Base-by-base conservation (phyloP, 1,284 basidiomycete genomes). In the Fomitiporia mediterranea region DNA sequence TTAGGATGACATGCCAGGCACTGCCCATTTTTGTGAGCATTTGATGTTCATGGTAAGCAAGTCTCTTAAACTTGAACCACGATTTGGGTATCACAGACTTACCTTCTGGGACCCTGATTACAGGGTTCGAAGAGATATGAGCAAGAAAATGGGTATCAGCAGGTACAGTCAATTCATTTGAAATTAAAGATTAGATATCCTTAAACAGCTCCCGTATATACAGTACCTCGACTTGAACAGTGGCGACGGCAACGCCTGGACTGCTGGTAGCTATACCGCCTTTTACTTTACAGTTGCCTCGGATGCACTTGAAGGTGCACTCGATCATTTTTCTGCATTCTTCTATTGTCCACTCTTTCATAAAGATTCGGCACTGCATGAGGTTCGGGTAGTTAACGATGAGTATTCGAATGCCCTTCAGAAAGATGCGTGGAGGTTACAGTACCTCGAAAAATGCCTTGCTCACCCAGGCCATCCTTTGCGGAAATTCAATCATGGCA, bases 331-430 rank as follows among this genome's bases (percentile, higher is more conserved):
- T 70, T 80, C 94, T 0, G 88, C 86, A 2, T 99, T 99, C 77
- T 99, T 99, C 74, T 88, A 91, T 64, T 88, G 85, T 39, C 96
- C 96, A 0, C 80, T 97, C 52, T 99, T 99, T 67, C 75, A 90
- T 11, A 82, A 89, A 0, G 91, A 91, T n/a, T 96, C 95, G 69
- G 96, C 96, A 0, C 83, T 89, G 53, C 83, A 96, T 46, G 96
- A 99, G 72, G 83, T 98, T 63, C 94, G 94, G 63, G 97, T 96
- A 1, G 96, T 99, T 34, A 89, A 99, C 68, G 97, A 94, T 1
- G 96, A 99, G 69, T 90, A 98, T 79, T 94, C 94, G 77, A 99
- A 98, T 78, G 99, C 99, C 68, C 81, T 94, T 52, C 96, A 98
- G 71, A 77, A 77, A 15, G 96, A 99, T 69, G 75, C 88, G 67